Conservation (phyloP, 2,329 filamentous ascomycete genomes). For the Ceratocystis variospora region DNA sequence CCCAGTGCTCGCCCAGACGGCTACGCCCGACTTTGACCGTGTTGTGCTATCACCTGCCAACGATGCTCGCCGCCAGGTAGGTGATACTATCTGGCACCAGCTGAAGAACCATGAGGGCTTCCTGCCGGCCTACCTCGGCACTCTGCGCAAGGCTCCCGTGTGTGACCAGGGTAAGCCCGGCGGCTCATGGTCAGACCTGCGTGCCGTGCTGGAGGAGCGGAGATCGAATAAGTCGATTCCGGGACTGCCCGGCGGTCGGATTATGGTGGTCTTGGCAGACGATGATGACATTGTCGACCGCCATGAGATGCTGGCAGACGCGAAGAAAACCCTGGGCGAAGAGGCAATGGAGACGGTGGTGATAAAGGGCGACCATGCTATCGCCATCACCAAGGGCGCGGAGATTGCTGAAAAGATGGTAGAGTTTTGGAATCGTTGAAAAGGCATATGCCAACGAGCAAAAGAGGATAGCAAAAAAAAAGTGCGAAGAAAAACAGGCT, state of each 20-base stretch:
- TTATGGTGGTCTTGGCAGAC: slow-evolving; percentile 52
- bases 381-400: slow-evolving; percentile 47
- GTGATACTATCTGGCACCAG: slow-evolving; percentile 56
- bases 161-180: slow-evolving; percentile 41
- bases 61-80: slow-evolving; percentile 39
- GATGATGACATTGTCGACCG: slow-evolving; percentile 53
- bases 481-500: neutral
- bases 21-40: slow-evolving; percentile 28
- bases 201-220: slow-evolving; percentile 33
- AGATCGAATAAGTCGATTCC: slow-evolving; percentile 21
- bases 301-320: slow-evolving; percentile 51
- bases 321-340: slow-evolving; percentile 40
- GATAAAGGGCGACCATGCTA: slow-evolving; percentile 53
- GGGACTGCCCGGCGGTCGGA: slow-evolving; percentile 34
- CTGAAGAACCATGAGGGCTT: slow-evolving; percentile 52
- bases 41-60: slow-evolving; percentile 39
- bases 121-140: slow-evolving; percentile 54
- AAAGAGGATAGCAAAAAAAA: neutral
- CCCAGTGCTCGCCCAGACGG: slow-evolving; percentile 27
- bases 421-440: slow-evolving; percentile 10
- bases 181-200: slow-evolving; percentile 46
- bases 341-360: slow-evolving; percentile 43
- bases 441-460: neutral
- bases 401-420: slow-evolving; percentile 37
- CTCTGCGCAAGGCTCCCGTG: slow-evolving; percentile 56